phyloP scores from a whole-genome alignment of 148 eudicot species.

The Persicaria maculosa region DNA sequence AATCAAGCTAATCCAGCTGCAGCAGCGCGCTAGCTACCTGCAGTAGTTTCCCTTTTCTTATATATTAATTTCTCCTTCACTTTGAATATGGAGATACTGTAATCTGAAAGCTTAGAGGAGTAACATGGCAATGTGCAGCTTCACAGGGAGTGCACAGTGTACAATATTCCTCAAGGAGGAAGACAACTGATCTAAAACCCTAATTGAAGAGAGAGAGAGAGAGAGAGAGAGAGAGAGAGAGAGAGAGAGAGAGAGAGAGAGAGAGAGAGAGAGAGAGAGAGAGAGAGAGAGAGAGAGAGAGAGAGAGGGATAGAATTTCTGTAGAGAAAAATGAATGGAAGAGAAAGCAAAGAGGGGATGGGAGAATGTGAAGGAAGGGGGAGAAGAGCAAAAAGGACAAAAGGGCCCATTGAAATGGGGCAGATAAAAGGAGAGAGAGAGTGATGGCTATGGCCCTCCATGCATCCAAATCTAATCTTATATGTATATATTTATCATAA shows the following conservation, averaged over 20 bases:
- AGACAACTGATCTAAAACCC: background rate
- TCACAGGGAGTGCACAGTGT: conserved; percentile 15
- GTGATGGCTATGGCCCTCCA: conserved; percentile 12
- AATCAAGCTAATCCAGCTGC: background rate
- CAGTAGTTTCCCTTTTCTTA: background rate
- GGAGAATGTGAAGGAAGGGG: conserved; percentile 13
- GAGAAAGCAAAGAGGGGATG: conserved; percentile 8
- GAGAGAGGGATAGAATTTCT: too few species aligned
- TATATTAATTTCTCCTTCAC: background rate
- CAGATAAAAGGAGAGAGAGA: background rate
- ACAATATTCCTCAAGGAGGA: background rate
- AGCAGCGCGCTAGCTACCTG: too few species aligned
- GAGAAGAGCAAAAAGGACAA: conserved; percentile 11
- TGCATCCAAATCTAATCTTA: conserved; percentile 2
- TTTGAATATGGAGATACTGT: background rate
- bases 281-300: background rate
- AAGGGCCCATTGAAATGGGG: background rate
- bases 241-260: too few species aligned
- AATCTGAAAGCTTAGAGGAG: conserved; percentile 5
- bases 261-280: too few species aligned
- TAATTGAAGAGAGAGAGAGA: conserved; percentile 1
- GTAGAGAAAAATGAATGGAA: conserved; percentile 7
- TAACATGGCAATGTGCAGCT: conserved; percentile 4
- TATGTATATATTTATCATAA: conserved; percentile 6
- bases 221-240: too few species aligned